Conservation (phyloP, 2,329 filamentous ascomycete species). For the Fusarium ramigenum region DNA sequence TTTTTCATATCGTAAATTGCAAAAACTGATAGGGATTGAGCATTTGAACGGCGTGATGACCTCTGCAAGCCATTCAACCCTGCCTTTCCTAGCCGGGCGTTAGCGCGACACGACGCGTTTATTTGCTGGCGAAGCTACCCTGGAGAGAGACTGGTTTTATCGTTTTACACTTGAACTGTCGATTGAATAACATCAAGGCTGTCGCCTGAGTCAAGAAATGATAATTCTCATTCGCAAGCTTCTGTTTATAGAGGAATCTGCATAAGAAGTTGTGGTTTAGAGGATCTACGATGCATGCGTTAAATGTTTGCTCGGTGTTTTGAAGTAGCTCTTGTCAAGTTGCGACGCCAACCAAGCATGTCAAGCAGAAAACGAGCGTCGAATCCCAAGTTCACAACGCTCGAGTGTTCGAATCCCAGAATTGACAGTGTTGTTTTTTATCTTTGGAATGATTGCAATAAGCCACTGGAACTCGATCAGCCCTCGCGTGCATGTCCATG, state of each 20-base stretch:
- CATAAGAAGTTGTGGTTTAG: neutral
- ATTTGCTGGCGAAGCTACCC: neutral
- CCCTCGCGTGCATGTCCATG: neutral
- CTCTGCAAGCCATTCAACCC: neutral
- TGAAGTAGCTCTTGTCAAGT: accelerated
- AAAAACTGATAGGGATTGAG: too few species aligned
- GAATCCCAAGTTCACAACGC: accelerated
- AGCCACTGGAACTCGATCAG: neutral
- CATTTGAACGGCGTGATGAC: neutral
- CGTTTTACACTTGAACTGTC: too few species aligned
- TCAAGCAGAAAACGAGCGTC: accelerated
- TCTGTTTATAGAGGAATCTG: neutral
- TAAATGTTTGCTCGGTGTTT: neutral
- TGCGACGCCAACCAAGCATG: too few species aligned
- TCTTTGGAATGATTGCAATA: neutral
- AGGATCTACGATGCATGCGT: too few species aligned
- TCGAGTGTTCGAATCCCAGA: neutral
- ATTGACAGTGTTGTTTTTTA: accelerated
- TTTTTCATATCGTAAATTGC: too few species aligned
- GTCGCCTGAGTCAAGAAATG: neutral
- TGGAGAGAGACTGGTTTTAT: neutral
- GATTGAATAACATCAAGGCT: too few species aligned
- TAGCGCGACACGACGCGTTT: neutral
- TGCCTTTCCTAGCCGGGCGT: neutral
- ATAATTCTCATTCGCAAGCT: too few species aligned